phyloP scores from a whole-genome alignment of 2,329 filamentous ascomycete species.

The Fusarium newnesense region DNA sequence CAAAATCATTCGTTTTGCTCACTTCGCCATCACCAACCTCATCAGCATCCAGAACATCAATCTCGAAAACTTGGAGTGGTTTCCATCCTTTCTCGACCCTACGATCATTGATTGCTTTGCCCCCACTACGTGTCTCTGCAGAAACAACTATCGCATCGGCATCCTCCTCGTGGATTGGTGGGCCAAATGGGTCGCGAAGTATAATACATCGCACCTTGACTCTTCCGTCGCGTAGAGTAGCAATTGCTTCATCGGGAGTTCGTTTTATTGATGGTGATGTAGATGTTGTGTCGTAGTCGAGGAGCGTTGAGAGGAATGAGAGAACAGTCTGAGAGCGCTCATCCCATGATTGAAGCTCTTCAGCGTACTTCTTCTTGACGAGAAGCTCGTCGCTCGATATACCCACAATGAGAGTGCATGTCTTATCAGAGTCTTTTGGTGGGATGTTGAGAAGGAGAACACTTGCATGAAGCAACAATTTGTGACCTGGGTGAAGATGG shows the following conservation, averaged over 20 bases:
- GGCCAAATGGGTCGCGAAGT: constrained; percentile 89
- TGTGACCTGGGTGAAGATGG: constrained; percentile 94
- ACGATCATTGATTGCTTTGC: constrained; percentile 86
- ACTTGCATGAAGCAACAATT: constrained; percentile 91
- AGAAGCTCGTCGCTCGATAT: constrained; percentile 90
- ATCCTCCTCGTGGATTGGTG: constrained; percentile 83
- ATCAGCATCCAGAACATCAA: constrained; percentile 81
- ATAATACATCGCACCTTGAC: constrained; percentile 82
- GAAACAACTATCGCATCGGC: constrained; percentile 88
- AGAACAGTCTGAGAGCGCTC: constrained; percentile 75
- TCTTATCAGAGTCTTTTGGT: constrained; percentile 48
- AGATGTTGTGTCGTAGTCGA: constrained; percentile 53
- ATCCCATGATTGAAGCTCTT: constrained; percentile 84
- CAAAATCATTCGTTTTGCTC: constrained; percentile 70
- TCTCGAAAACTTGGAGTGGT: constrained; percentile 82
- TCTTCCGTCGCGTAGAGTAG: constrained; percentile 66
- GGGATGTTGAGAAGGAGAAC: constrained; percentile 74
- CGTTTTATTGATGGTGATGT: constrained; percentile 21
- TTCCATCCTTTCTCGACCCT: constrained; percentile 80
- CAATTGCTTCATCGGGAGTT: constrained; percentile 48
- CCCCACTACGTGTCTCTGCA: constrained; percentile 85
- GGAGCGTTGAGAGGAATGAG: constrained; percentile 76
- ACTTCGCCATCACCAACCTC: constrained; percentile 48
- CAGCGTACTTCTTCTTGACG: constrained; percentile 87
- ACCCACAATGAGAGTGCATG: constrained; percentile 78